phyloP scores from a whole-genome alignment of 176 grass and related monocot species.

The Eremochloa ophiuroides region DNA sequence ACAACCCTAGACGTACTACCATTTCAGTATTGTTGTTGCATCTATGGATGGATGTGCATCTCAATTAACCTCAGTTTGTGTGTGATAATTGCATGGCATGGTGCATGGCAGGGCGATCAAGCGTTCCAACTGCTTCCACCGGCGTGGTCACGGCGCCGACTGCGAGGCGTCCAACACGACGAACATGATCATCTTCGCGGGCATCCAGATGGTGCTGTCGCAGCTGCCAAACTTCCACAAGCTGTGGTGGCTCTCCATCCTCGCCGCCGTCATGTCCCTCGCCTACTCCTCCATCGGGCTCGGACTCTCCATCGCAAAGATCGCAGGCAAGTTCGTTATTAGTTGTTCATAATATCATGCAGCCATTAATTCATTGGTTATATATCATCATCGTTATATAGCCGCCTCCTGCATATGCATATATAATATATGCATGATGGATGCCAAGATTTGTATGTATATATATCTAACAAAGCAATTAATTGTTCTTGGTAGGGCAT shows the following conservation, averaged over 20 bases:
- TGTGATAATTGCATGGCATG: no score
- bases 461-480: no score
- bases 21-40: no score
- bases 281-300: slow-evolving; percentile 77
- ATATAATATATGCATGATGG: no score
- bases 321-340: slow-evolving; percentile 38
- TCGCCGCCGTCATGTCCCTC: slow-evolving; percentile 88
- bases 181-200: slow-evolving; percentile 76
- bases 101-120: slow-evolving; percentile 80
- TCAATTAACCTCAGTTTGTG: no score
- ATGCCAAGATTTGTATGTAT: neutral
- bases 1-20: no score
- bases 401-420: no score
- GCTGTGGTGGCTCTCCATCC: slow-evolving; percentile 83
- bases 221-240: slow-evolving; percentile 94
- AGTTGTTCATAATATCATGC: no score
- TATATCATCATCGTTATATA: no score
- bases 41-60: no score
- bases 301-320: slow-evolving; percentile 79
- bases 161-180: slow-evolving; percentile 50
- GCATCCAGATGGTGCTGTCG: slow-evolving; percentile 67
- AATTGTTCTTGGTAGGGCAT: slow-evolving; percentile 6
- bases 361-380: no score
- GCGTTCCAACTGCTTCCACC: slow-evolving; percentile 76
- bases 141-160: slow-evolving; percentile 28